These are phyloP conservation scores for Xylariales sp. DNA, from an alignment of 2,329 filamentous ascomycete species.

Conservation along the genomic window DNA sequence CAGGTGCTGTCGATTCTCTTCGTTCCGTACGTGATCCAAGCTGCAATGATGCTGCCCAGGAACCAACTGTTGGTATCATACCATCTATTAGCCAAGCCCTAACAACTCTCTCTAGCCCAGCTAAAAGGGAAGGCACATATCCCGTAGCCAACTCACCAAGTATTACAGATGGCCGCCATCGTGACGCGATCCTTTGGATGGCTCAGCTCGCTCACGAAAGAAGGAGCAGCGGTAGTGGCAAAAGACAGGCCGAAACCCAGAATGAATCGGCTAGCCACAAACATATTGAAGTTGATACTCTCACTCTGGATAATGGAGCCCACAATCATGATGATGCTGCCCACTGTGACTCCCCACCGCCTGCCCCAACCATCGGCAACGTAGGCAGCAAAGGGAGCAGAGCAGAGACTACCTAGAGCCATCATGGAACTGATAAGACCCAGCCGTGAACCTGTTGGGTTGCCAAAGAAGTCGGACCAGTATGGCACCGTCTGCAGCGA, in stretches of 20 bases:
- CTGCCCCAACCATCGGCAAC: constrained; percentile 34
- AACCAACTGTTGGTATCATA: too few relatives aligned
- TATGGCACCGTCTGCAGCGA: constrained; percentile 33
- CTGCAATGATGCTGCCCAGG: constrained; percentile 37
- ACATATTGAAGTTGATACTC: constrained; percentile 39
- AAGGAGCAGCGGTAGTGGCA: constrained; percentile 29
- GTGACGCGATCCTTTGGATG: constrained; percentile 50
- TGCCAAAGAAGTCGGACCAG: too few relatives aligned
- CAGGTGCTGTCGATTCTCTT: constrained; percentile 33
- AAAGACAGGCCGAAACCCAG: constrained; percentile 42
- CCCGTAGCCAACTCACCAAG: too few relatives aligned
- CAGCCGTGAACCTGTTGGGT: constrained; percentile 31
- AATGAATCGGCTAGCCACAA: constrained; percentile 39
- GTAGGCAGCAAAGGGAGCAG: constrained; percentile 34
- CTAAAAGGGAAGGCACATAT: too few relatives aligned
- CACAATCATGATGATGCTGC: constrained; percentile 14
- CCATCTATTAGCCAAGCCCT: too few relatives aligned
- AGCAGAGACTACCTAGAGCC: constrained; percentile 35
- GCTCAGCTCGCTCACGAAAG: constrained; percentile 48
- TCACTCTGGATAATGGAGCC: constrained; percentile 38
- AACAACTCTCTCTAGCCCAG: too few relatives aligned
- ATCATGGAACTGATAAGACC: constrained; percentile 39
- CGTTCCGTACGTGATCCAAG: constrained; percentile 38
- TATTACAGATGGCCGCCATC: constrained; percentile 50
- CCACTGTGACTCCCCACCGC: constrained; percentile 41